Percentiles rank a stretch among this genome's conserved stretches.
phyloP scores from a whole-genome alignment of 164 flowering plant species.

The Kalanchoe fedtschenkoi region DNA sequence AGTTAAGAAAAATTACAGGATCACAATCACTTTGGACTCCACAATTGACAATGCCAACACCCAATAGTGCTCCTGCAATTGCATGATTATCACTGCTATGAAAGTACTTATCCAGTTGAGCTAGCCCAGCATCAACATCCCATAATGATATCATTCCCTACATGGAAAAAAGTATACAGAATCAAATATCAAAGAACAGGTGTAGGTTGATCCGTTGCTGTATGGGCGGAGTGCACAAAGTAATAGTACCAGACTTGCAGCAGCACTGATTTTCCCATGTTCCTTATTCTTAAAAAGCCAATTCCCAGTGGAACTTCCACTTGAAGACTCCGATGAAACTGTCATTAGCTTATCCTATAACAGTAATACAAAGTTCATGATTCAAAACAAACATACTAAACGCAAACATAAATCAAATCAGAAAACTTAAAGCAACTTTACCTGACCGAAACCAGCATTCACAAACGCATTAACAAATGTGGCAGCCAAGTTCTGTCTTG shows the following conservation, averaged over 20 bases:
- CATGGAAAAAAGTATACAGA: background rate
- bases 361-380: conserved; percentile 3
- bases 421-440: conserved; percentile 13
- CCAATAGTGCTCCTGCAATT: conserved; percentile 80
- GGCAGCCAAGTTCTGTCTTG: conserved; percentile 92
- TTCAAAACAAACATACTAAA: background rate
- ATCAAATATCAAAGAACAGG: background rate
- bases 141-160: conserved; percentile 96
- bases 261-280: conserved; percentile 97
- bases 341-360: conserved; percentile 95
- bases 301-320: conserved; percentile 63
- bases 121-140: conserved; percentile 95
- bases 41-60: conserved; percentile 90
- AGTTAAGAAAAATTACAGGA: conserved; percentile 42
- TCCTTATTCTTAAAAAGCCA: conserved; percentile 99
- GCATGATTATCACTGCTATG: conserved; percentile 82
- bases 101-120: conserved; percentile 86
- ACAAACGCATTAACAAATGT: conserved; percentile 99
- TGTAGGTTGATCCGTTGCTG: background rate
- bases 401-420: background rate
- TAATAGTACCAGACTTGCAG: conserved; percentile 98
- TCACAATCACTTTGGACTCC: conserved; percentile 81
- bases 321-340: conserved; percentile 59
- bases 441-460: conserved; percentile 99
- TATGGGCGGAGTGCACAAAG: background rate